Evolutionary conservation across 805 yeast genomes (phyloP).

Genomic region (Schwanniomyces occidentalis): DNA sequence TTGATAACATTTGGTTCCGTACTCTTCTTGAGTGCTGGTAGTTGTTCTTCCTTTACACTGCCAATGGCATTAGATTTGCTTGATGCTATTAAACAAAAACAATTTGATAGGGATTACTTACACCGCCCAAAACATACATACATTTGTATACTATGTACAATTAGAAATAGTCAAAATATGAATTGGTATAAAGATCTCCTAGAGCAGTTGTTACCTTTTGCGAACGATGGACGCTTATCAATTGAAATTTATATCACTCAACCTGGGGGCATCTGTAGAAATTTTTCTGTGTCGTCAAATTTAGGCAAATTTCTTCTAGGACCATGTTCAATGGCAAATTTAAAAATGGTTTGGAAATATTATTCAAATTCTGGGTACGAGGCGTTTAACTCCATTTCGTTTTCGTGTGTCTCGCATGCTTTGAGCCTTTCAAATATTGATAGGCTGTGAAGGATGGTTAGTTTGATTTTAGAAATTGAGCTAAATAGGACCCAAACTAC

Average conservation of each 20-base stretch:
- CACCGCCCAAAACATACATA: constrained; percentile 28
- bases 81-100: constrained; percentile 23
- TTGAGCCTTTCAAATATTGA: no score
- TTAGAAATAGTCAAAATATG: constrained; percentile 23
- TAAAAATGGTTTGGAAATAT: no score
- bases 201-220: constrained; percentile 25
- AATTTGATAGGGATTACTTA: constrained; percentile 28
- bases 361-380: no score
- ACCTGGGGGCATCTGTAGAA: no score
- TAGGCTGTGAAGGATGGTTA: no score
- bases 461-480: no score
- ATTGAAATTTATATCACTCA: constrained; percentile 32
- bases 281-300: no score
- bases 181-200: constrained; percentile 40
- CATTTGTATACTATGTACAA: constrained; percentile 35
- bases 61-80: constrained; percentile 47
- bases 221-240: constrained; percentile 20
- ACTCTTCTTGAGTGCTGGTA: constrained; percentile 42
- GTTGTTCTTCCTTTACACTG: constrained; percentile 47
- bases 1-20: constrained; percentile 42
- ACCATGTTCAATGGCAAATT: no score
- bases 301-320: no score
- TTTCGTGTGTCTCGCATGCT: no score
- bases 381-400: no score
- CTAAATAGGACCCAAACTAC: no score